Evolutionary conservation across 2,329 filamentous ascomycete genomes (phyloP), one percentile per base, ranked within the genome.

Genomic region (Alternaria panax): DNA sequence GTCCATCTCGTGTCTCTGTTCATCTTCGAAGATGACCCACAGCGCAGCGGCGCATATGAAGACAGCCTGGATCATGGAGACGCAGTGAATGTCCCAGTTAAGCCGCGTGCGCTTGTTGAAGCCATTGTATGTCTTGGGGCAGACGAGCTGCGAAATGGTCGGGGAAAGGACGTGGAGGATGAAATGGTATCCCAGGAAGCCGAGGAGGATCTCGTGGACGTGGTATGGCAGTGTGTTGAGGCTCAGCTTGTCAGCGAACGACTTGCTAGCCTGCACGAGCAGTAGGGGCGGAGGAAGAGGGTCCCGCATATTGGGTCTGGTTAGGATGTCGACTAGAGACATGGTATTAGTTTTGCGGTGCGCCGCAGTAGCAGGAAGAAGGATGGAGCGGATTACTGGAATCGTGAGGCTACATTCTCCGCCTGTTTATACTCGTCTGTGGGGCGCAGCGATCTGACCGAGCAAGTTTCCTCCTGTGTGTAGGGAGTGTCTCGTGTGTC

Each of bases 71-170:
- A 92, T 81, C 72, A 95, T 85, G 40, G 90, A 93, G 22, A 94
- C 91, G 63, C 93, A 90, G 76, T 94, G 92, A n/a, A 92, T 88
- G 75, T 95, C 87, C 92, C 92, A 94, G 82, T 91, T 95, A 67
- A 92, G 82, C 73, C 84, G 85, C 63, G 90, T 91, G 59, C 85
- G 84, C 41, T 81, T 80, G 50, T 88, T 85, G 66, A 92, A 84
- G 52, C 79, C 78, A 51, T 81, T 77, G 79, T 95, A 95, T 61
- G 85, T 82, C 40, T 83, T 73, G 11, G 90, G 87, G 63, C 89
- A 87, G 47, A 92, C 70, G 47, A 81, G 71, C 32, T 78, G 81
- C 36, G 91, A 93, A 16, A 93, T 52, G 32, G 83, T 70, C 3
- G 92, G 92, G 53, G 92, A 92, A 57, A 92, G 74, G 58, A 87